These are phyloP conservation scores for Rhodotorula glutinis DNA, from an alignment of 1,284 basidiomycete genomes.

Conservation along the genomic window DNA sequence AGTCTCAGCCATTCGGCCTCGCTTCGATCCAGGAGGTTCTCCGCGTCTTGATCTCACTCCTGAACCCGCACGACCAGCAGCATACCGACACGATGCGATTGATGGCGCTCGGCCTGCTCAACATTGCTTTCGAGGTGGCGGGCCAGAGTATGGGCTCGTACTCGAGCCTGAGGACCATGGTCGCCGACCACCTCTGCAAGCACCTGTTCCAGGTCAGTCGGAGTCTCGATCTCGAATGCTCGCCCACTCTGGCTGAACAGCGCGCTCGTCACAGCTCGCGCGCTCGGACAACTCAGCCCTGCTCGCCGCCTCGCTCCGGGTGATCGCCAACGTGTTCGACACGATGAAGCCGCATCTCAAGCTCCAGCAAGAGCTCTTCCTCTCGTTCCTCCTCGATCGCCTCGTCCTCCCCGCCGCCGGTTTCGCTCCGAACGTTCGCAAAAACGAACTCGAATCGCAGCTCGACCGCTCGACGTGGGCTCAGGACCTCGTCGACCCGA, in stretches of 20 bases:
- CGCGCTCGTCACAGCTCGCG: constrained; percentile 62
- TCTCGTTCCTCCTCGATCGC: constrained; percentile 89
- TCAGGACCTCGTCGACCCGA: constrained; percentile 5
- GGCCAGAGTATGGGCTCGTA: constrained; percentile 64
- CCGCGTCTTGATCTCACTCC: constrained; percentile 87
- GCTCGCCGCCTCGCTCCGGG: constrained; percentile 74
- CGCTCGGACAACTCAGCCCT: constrained; percentile 80
- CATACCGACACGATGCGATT: constrained; percentile 96
- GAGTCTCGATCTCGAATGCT: not conserved
- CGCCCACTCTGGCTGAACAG: not conserved
- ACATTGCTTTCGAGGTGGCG: constrained; percentile 81
- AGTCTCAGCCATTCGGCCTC: constrained; percentile 64
- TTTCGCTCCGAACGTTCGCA: constrained; percentile 17
- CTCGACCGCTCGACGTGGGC: constrained; percentile 44
- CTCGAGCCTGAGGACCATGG: constrained; percentile 66
- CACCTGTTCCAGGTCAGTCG: constrained; percentile 67
- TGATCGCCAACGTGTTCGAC: constrained; percentile 82
- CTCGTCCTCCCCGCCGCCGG: constrained; percentile 53
- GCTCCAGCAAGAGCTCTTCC: constrained; percentile 92
- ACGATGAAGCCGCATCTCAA: constrained; percentile 84
- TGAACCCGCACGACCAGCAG: constrained; percentile 89
- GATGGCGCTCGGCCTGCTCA: constrained; percentile 81
- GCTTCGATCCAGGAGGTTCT: constrained; percentile 90
- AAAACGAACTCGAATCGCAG: constrained; percentile 45
- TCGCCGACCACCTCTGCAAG: constrained; percentile 89